These are phyloP conservation scores for Cercospora beticola DNA, from an alignment of 2,329 filamentous ascomycete species.

Conservation along the genomic window DNA sequence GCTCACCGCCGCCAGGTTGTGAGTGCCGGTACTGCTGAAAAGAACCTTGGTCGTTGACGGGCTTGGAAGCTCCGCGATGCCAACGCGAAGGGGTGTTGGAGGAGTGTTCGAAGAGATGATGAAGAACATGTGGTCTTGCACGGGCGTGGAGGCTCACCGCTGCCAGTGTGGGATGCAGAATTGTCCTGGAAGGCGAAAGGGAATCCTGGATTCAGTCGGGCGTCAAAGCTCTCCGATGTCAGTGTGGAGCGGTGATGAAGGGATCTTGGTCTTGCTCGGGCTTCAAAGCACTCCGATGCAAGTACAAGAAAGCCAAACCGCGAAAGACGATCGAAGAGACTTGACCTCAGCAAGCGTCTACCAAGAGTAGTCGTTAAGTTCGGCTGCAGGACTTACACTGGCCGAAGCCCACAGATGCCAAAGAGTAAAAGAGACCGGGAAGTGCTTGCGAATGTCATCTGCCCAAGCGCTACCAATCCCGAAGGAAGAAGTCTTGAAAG, in stretches of 20 bases:
- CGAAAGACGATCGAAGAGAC: background rate
- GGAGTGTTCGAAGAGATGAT: background rate
- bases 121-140: background rate
- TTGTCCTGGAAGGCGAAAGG: background rate
- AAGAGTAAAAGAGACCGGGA: background rate
- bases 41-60: background rate
- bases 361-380: conserved; percentile 1
- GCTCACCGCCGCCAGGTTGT: background rate
- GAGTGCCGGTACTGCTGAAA: too few species aligned
- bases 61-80: background rate
- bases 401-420: conserved; percentile 11
- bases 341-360: conserved; percentile 1
- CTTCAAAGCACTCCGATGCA: background rate
- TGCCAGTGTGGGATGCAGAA: background rate
- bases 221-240: background rate
- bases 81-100: background rate
- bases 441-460: background rate
- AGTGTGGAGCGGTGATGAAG: background rate
- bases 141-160: background rate
- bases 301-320: background rate
- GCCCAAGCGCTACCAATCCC: background rate
- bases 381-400: conserved; percentile 4
- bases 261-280: background rate
- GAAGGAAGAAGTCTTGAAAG: background rate
- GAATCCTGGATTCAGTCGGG: background rate